Conservation (phyloP, 108 stramenopile species). For the Cyclotella choctawhatcheeana region DNA sequence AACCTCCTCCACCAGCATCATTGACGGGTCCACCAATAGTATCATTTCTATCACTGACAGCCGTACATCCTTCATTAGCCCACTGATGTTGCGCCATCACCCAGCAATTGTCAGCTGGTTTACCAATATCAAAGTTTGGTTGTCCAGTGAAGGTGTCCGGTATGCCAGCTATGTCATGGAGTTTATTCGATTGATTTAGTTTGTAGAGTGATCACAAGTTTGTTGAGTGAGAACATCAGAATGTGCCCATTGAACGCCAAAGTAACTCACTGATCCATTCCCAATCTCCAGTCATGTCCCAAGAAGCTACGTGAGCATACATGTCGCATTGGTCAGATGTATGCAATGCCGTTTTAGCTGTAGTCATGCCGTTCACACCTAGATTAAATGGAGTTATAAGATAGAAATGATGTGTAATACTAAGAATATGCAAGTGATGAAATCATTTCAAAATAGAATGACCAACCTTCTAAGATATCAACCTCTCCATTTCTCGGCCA, state of each 20-base stretch:
- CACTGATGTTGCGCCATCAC: constrained; percentile 91
- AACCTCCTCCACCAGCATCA: constrained; percentile 84
- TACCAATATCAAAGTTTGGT: constrained; percentile 54
- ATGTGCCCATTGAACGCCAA: background rate
- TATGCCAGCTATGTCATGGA: constrained; percentile 59
- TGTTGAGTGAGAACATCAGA: background rate
- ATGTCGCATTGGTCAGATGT: constrained; percentile 71
- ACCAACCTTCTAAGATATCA: constrained; percentile 54
- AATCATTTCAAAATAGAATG: background rate
- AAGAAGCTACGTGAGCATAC: constrained; percentile 76
- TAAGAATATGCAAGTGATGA: background rate
- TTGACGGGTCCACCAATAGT: constrained; percentile 83
- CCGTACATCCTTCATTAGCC: constrained; percentile 94
- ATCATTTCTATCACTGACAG: constrained; percentile 63
- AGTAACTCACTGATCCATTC: constrained; percentile 56
- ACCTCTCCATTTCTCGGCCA: constrained; percentile 63
- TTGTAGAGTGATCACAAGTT: background rate
- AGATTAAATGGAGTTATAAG: too few relatives aligned
- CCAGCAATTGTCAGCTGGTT: constrained; percentile 82
- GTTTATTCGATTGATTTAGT: constrained; percentile 13
- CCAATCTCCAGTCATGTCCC: constrained; percentile 77
- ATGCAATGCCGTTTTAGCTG: constrained; percentile 59
- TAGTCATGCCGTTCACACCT: constrained; percentile 54
- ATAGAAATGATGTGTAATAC: too few relatives aligned
- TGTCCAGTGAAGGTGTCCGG: constrained; percentile 72